A percentile compares a stretch with the other conserved stretches of the same genome.
phyloP scores from a whole-genome alignment of 1,139 yeast genomes.

The Suhomyces choctaworum region DNA sequence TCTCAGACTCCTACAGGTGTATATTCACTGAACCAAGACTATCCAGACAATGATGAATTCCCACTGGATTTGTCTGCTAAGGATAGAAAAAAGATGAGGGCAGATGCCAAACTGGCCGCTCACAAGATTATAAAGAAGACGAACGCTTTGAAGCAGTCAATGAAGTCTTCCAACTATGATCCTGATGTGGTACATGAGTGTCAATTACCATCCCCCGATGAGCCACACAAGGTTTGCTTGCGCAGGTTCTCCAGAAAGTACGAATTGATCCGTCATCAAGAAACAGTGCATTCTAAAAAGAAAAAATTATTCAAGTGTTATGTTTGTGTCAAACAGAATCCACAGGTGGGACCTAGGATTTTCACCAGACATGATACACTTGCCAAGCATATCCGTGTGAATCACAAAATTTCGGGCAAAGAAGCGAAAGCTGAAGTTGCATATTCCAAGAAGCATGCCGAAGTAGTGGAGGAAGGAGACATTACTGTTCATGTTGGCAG shows the following conservation, averaged over 20 bases:
- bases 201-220: constrained; percentile 49
- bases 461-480: constrained; percentile 46
- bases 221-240: constrained; percentile 60
- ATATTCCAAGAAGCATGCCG: constrained; percentile 49
- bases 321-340: constrained; percentile 70
- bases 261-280: constrained; percentile 92
- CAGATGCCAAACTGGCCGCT: constrained; percentile 33
- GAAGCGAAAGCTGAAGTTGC: constrained; percentile 62
- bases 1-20: constrained; percentile 13
- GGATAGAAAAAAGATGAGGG: constrained; percentile 26
- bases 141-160: constrained; percentile 25
- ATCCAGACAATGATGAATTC: constrained; percentile 31
- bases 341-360: constrained; percentile 58
- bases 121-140: constrained; percentile 32
- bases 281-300: constrained; percentile 89
- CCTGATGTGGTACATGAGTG: constrained; percentile 54
- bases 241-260: constrained; percentile 91
- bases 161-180: constrained; percentile 47
- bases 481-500: constrained; percentile 51
- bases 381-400: constrained; percentile 87
- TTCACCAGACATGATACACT: constrained; percentile 94
- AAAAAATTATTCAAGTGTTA: constrained; percentile 85
- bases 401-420: constrained; percentile 71
- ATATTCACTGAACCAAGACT: constrained; percentile 18
- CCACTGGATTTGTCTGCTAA: constrained; percentile 25